Conservation (phyloP, 176 grass and related monocot genomes). For the Guadua angustifolia region DNA sequence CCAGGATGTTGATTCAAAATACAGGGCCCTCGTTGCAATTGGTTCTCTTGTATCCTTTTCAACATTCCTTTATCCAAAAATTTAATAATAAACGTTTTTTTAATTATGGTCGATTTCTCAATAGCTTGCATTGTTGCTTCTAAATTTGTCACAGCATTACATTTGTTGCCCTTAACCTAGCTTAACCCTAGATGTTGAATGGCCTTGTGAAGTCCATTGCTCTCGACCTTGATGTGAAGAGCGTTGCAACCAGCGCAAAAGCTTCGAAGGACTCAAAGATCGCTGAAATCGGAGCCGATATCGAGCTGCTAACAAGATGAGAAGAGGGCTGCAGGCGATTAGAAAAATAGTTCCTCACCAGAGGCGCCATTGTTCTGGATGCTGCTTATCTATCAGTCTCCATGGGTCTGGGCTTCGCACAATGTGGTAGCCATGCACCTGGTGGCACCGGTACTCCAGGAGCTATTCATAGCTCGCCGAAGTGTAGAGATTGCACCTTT, state of each 20-base stretch:
- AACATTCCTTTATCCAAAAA: neutral
- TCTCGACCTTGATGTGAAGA: constrained; percentile 86
- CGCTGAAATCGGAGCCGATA: constrained; percentile 77
- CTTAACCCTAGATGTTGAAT: constrained; percentile 71
- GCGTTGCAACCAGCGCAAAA: constrained; percentile 64
- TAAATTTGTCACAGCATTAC: constrained; percentile 4
- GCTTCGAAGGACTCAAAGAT: constrained; percentile 76
- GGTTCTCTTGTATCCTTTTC: constrained; percentile 95
- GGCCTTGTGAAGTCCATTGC: constrained; percentile 86
- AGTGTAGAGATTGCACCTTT: constrained; percentile 11
- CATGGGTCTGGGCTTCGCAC: neutral
- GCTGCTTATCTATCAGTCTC: neutral
- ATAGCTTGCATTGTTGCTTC: neutral
- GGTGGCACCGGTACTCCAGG: neutral
- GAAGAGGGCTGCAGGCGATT: neutral
- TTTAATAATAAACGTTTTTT: constrained; percentile 5
- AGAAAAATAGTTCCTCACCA: neutral
- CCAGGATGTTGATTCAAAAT: constrained; percentile 83
- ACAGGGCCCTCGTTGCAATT: constrained; percentile 78
- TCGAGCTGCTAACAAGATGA: constrained; percentile 76
- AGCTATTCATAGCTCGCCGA: neutral
- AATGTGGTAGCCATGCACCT: neutral
- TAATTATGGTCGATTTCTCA: neutral
- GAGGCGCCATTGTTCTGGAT: neutral
- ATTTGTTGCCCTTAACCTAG: constrained; percentile 54